Evolutionary conservation across 208 protist genomes (phyloP).

Genomic region (Angomonas deanei): DNA sequence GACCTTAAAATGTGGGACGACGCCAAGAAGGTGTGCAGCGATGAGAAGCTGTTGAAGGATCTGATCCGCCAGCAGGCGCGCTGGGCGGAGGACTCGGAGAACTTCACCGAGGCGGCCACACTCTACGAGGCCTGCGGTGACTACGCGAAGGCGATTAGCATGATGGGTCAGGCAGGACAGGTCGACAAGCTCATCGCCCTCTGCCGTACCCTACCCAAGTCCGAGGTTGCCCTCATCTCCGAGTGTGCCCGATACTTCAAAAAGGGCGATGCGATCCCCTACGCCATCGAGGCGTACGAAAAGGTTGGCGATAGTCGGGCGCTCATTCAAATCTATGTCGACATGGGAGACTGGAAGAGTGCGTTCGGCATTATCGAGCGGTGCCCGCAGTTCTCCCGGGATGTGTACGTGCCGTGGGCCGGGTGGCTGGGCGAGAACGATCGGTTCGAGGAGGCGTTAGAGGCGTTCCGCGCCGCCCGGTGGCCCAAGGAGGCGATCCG

Average conservation of each 20-base stretch:
- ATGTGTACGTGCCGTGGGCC: slow-evolving; percentile 96
- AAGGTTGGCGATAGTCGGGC: slow-evolving; percentile 84
- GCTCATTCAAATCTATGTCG: slow-evolving; percentile 88
- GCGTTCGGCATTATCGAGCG: slow-evolving; percentile 87
- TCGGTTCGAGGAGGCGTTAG: slow-evolving; percentile 93
- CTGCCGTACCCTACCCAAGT: slow-evolving; percentile 77
- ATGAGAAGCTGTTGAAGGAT: slow-evolving; percentile 82
- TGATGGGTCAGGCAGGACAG: slow-evolving; percentile 83
- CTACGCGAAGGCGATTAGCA: slow-evolving; percentile 74
- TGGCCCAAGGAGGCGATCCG: slow-evolving; percentile 84
- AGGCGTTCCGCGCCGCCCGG: slow-evolving; percentile 89
- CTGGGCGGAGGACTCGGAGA: slow-evolving; percentile 90
- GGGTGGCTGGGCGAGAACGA: slow-evolving; percentile 94
- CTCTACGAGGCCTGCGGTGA: slow-evolving; percentile 89
- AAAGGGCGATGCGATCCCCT: slow-evolving; percentile 58
- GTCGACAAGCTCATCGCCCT: slow-evolving; percentile 86
- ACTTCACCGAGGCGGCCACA: slow-evolving; percentile 81
- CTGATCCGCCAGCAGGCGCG: slow-evolving; percentile 89
- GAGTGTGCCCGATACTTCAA: slow-evolving; percentile 86
- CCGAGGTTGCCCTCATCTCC: slow-evolving; percentile 75
- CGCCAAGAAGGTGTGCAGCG: slow-evolving; percentile 86
- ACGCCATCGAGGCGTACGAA: slow-evolving; percentile 89
- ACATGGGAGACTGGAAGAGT: slow-evolving; percentile 83
- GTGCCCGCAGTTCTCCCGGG: slow-evolving; percentile 68
- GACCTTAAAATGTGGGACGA: slow-evolving; percentile 94